Evolutionary conservation across 441 rosid genomes (phyloP).

Genomic region (Hypseocharis bilobata): DNA sequence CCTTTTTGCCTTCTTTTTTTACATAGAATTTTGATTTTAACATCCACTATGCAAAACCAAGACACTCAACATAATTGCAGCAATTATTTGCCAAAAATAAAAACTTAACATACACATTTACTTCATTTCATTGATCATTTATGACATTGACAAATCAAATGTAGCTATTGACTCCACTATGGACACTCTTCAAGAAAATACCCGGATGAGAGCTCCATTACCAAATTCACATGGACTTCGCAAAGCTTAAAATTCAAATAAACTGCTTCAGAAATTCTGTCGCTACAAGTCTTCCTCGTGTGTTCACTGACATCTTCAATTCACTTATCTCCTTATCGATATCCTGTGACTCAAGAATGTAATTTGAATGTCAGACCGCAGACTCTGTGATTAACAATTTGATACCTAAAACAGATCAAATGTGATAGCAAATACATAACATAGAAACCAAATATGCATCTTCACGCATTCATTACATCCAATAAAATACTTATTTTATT

Average conservation of each 20-base stretch:
- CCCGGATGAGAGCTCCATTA: no score
- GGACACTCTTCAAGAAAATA: no score
- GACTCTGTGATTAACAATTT: background rate
- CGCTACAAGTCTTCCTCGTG: constrained; percentile 84
- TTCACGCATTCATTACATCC: background rate
- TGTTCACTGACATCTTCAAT: constrained; percentile 76
- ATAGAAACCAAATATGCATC: background rate
- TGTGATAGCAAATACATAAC: background rate
- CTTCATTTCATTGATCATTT: no score
- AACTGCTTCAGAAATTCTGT: constrained; percentile 87
- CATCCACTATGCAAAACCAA: no score
- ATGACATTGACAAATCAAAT: no score
- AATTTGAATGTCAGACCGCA: background rate
- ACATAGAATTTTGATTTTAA: no score
- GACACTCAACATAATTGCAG: no score
- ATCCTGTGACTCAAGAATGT: constrained; percentile 45
- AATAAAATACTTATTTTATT: no score
- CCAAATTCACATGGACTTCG: background rate
- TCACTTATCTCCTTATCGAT: constrained; percentile 91
- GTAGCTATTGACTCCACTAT: no score
- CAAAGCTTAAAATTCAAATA: constrained; percentile 17
- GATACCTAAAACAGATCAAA: background rate
- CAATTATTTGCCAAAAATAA: no score
- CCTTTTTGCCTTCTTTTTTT: no score
- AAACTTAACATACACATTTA: no score